These are phyloP conservation scores for Chalciporus sphaerocephalus DNA, from an alignment of 768 basidiomycete genomes.

Conservation along the genomic window DNA sequence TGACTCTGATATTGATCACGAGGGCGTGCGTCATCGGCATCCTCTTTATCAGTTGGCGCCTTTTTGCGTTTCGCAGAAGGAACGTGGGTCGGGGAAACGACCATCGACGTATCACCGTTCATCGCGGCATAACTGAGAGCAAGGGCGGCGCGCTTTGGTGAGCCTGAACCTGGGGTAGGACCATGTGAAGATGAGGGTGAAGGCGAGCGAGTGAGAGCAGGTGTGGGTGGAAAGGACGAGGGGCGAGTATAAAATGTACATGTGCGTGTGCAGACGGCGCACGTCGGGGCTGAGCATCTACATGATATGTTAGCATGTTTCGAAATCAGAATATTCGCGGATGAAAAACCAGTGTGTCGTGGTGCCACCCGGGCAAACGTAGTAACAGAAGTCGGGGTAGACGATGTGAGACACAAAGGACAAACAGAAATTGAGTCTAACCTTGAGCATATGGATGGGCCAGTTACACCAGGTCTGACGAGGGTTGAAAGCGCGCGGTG, in stretches of 20 bases:
- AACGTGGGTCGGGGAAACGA: neutral
- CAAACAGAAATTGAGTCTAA: slow-evolving; percentile 3
- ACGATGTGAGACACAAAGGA: neutral
- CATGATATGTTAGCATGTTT: slow-evolving; percentile 5
- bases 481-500: slow-evolving; percentile 24
- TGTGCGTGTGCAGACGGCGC: slow-evolving; percentile 35
- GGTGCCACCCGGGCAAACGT: neutral
- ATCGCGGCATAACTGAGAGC: slow-evolving; percentile 20
- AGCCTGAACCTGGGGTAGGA: slow-evolving; percentile 10
- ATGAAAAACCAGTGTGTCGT: neutral
- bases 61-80: slow-evolving; percentile 28
- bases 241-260: slow-evolving; percentile 33
- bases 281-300: slow-evolving; percentile 34
- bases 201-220: slow-evolving; percentile 33
- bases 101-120: slow-evolving; percentile 14
- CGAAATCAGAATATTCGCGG: neutral
- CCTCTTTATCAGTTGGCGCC: slow-evolving; percentile 19
- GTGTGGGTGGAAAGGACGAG: slow-evolving; percentile 35
- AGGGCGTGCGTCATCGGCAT: neutral
- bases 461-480: slow-evolving; percentile 14
- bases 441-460: slow-evolving; percentile 20
- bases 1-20: slow-evolving; percentile 2
- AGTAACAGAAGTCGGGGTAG: neutral
- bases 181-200: slow-evolving; percentile 19
- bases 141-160: slow-evolving; percentile 29